Percentiles rank a stretch among this genome's conserved stretches.
These are phyloP conservation scores for Kurtzmaniella natalensis DNA, from an alignment of 1,139 yeast genomes.

Conservation along the genomic window DNA sequence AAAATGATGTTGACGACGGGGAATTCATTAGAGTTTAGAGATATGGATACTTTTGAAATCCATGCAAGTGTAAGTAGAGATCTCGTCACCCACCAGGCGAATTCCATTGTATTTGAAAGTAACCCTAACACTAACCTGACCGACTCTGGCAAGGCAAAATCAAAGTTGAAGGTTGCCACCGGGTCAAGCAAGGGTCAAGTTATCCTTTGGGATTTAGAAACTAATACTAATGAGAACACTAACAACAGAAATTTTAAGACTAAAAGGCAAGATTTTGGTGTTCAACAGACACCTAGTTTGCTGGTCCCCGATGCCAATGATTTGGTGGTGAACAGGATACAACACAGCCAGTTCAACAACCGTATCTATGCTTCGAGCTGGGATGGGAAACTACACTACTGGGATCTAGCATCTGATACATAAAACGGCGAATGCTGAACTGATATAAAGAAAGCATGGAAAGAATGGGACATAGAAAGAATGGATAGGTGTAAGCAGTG, in stretches of 20 bases:
- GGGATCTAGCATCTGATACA: too few relatives aligned
- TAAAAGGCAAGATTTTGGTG: too few relatives aligned
- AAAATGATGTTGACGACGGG: background rate
- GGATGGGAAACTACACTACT: constrained; percentile 1
- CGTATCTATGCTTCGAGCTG: constrained; percentile 4
- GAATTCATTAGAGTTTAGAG: background rate
- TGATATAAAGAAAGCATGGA: too few relatives aligned
- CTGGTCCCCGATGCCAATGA: too few relatives aligned
- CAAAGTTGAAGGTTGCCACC: background rate
- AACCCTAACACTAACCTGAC: too few relatives aligned
- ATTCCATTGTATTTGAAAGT: background rate
- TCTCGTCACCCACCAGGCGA: background rate
- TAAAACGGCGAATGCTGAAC: too few relatives aligned
- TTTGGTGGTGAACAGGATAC: background rate
- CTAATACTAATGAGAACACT: too few relatives aligned
- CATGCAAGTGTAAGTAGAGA: background rate
- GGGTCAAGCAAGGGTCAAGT: background rate
- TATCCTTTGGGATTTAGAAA: background rate
- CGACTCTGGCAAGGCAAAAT: background rate
- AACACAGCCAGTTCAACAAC: constrained; percentile 1
- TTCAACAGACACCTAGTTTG: too few relatives aligned
- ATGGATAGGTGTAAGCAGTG: too few relatives aligned
- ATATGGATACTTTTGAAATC: background rate
- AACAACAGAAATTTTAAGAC: too few relatives aligned
- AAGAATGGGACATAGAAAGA: too few relatives aligned